Percentiles rank a stretch among this genome's conserved stretches.
Evolutionary conservation across 805 yeast species (phyloP).

Genomic region (Nakazawaea sp.): DNA sequence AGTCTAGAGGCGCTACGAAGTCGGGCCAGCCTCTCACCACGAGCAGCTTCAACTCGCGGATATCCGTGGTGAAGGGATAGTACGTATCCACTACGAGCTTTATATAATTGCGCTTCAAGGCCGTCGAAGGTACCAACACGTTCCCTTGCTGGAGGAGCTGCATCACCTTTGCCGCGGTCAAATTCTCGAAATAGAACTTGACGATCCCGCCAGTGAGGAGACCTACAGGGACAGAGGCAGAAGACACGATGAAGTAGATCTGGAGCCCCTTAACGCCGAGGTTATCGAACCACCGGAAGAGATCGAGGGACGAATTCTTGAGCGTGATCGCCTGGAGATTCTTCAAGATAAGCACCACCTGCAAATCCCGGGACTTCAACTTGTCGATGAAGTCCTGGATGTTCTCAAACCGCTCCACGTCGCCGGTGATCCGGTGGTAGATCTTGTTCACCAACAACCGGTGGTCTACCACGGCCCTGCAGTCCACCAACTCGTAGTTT

Average conservation of each 20-base stretch:
- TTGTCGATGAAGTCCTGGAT: conserved; percentile 3
- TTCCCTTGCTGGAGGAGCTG: not conserved
- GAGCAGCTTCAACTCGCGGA: not conserved
- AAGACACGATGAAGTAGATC: conserved; percentile 4
- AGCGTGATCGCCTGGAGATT: conserved; percentile 3
- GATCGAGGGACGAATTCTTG: conserved; percentile 1
- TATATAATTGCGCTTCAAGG: not conserved
- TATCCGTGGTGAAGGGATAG: conserved; percentile 6
- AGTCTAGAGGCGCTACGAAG: conserved; percentile 1
- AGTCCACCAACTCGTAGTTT: conserved; percentile 2
- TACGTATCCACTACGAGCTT: conserved; percentile 8
- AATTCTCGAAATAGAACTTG: conserved; percentile 6
- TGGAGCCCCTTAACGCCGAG: not conserved
- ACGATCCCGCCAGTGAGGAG: conserved; percentile 1
- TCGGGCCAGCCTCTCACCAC: conserved; percentile 1
- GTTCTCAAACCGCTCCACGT: not conserved
- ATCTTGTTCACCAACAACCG: conserved; percentile 7
- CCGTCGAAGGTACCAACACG: not conserved
- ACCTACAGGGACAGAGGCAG: conserved; percentile 1
- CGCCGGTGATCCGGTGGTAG: not conserved
- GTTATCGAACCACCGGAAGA: conserved; percentile 4
- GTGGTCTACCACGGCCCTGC: conserved; percentile 6
- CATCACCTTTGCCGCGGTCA: not conserved
- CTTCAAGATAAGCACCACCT: conserved; percentile 5
- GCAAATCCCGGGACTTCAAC: not conserved